phyloP scores from a whole-genome alignment of 495 filamentous ascomycete genomes.

The Immersiella caudata region DNA sequence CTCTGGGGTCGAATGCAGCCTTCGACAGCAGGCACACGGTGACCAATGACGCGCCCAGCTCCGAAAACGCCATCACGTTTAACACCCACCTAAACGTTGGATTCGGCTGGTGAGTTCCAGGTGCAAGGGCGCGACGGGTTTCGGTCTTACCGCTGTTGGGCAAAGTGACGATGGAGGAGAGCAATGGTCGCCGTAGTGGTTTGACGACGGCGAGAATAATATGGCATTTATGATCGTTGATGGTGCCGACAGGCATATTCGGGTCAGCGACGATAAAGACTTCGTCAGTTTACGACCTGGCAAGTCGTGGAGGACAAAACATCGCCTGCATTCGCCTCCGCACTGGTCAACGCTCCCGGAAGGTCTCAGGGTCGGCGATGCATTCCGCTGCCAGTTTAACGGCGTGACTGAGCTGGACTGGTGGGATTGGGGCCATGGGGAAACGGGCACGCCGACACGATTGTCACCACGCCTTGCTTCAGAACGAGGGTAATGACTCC shows the following conservation, averaged over 20 bases:
- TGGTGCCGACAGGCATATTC: background rate
- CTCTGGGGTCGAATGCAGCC: background rate
- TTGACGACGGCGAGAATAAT: background rate
- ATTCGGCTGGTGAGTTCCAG: background rate
- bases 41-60: background rate
- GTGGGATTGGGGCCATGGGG: background rate
- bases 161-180: background rate
- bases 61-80: background rate
- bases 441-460: background rate
- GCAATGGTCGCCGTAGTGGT: background rate
- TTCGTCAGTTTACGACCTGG: background rate
- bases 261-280: background rate
- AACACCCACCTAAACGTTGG: background rate
- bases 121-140: background rate
- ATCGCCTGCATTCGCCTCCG: background rate
- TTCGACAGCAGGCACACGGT: background rate
- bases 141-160: background rate
- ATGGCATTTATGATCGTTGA: background rate
- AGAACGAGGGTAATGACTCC: no score
- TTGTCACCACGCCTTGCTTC: background rate
- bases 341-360: background rate
- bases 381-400: background rate
- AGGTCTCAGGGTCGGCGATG: background rate
- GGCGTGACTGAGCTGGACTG: background rate
- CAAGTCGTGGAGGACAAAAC: background rate